These are phyloP conservation scores for Xerocomellus intermedius DNA, from an alignment of 768 basidiomycete species.

Conservation along the genomic window DNA sequence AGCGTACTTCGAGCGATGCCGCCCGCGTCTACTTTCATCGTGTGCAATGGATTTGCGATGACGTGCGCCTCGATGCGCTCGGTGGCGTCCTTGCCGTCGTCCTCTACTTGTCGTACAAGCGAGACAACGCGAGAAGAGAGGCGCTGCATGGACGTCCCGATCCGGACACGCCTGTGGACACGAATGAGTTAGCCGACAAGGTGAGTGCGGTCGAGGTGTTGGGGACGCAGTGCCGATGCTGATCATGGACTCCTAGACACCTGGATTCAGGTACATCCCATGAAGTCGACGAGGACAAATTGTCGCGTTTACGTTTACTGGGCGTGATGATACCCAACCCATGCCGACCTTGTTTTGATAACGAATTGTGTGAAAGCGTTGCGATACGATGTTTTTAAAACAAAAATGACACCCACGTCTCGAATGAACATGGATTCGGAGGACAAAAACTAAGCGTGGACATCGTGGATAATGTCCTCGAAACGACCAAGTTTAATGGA, in stretches of 20 bases:
- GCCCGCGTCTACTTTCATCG: slow-evolving; percentile 53
- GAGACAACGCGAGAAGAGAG: slow-evolving; percentile 58
- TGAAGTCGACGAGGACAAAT: not conserved
- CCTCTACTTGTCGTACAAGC: slow-evolving; percentile 58
- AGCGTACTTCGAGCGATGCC: slow-evolving; percentile 46
- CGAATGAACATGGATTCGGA: no score
- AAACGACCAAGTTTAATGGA: no score
- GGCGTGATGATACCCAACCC: no score
- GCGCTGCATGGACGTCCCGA: slow-evolving; percentile 49
- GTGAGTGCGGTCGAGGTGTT: slow-evolving; percentile 30
- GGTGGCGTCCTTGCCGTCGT: slow-evolving; percentile 35
- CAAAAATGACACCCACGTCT: no score
- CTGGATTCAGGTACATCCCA: slow-evolving; percentile 23
- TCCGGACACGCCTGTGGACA: slow-evolving; percentile 52
- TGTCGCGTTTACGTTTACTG: not conserved
- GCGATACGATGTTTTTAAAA: no score
- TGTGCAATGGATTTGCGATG: slow-evolving; percentile 73
- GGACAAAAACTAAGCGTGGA: no score
- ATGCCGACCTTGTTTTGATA: no score
- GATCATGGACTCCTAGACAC: slow-evolving; percentile 5
- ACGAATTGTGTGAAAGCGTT: no score
- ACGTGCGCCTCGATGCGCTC: slow-evolving; percentile 34
- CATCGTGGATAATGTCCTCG: no score
- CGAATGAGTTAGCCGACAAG: slow-evolving; percentile 64
- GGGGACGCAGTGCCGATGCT: not conserved